Base-by-base conservation (phyloP, 2,329 filamentous ascomycete species). In the Cladorrhinum sp. region DNA sequence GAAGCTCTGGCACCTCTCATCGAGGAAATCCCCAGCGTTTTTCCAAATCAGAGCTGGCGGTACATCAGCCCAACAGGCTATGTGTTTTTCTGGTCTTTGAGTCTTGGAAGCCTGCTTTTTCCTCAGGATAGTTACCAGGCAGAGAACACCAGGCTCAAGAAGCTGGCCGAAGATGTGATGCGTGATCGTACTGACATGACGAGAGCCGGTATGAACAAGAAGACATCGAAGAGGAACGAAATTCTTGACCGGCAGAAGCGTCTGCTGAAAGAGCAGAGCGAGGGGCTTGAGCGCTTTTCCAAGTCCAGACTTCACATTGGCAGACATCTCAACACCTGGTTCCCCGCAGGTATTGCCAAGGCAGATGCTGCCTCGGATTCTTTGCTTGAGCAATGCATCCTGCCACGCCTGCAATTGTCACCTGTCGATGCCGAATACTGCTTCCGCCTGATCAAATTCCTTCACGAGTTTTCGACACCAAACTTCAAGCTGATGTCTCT, bases 41-140 rank as follows among this genome's bases (percentile, higher is more conserved):
- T 91, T 10, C 84, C 89, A 0, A 75, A 83, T 1, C 82, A 85
- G 7, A 83, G 86, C 4, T 92, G 88, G 81, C 79, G 84, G 10
- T 85, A 84, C 55, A 83, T 97, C 56, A 92, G 86, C 49, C 81
- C 92, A 0, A 86, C 90, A 28, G 94, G 97, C 72, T 97, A 92
- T 70, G 86, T 90, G 49, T 90, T 90, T 0, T 99, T 99, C 75
- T 99, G 95, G 95, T 88, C 93, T 55, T 80, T 97, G 12, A 88
- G 92, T 26, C 82, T 96, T 2, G 87, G 90, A 51, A 94, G 99
- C 72, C 80, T 97, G 60, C 84, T 86, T 60, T 86, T 93, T 65
- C 90, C 91, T 1, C 86, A 86, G 63, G 82, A 86, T 33, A 90
- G 88, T 62, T 99, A 99, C 72, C 83, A 90, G 53, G 83, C 86